These are phyloP conservation scores for Lactifluus subvellereus DNA, from an alignment of 768 basidiomycete genomes.

Conservation along the genomic window DNA sequence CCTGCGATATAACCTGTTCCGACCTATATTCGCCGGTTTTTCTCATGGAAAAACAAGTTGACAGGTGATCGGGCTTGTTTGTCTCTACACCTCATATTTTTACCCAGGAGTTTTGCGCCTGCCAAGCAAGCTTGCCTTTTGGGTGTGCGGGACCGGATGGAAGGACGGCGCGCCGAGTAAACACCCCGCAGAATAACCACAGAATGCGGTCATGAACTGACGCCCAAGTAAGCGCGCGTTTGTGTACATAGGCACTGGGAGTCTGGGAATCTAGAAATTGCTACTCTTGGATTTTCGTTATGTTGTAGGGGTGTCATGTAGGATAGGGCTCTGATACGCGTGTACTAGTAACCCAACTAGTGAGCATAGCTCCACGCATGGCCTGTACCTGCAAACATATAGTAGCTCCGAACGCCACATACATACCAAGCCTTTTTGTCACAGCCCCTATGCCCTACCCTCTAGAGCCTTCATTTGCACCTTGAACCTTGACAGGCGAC, in stretches of 20 bases:
- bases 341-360: background rate
- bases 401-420: constrained; percentile 20
- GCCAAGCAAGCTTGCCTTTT: constrained; percentile 6
- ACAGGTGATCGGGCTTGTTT: constrained; percentile 15
- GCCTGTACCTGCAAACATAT: background rate
- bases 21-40: background rate
- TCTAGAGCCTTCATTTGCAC: background rate
- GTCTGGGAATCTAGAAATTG: background rate
- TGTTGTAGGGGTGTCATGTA: constrained; percentile 1
- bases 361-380: constrained; percentile 1
- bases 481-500: background rate
- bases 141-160: constrained; percentile 2
- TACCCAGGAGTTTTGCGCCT: constrained; percentile 7
- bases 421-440: background rate
- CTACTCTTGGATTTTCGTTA: background rate
- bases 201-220: background rate
- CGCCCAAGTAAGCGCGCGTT: constrained; percentile 1
- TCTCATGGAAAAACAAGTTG: constrained; percentile 15
- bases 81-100: background rate
- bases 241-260: too few species aligned
- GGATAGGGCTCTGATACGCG: constrained; percentile 15
- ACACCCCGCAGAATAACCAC: too few species aligned
- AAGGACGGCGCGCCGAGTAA: background rate
- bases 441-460: constrained; percentile 19
- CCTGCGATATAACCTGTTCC: background rate